phyloP scores from a whole-genome alignment of 108 stramenopile genomes.

The Nannochloropsis oceanica region DNA sequence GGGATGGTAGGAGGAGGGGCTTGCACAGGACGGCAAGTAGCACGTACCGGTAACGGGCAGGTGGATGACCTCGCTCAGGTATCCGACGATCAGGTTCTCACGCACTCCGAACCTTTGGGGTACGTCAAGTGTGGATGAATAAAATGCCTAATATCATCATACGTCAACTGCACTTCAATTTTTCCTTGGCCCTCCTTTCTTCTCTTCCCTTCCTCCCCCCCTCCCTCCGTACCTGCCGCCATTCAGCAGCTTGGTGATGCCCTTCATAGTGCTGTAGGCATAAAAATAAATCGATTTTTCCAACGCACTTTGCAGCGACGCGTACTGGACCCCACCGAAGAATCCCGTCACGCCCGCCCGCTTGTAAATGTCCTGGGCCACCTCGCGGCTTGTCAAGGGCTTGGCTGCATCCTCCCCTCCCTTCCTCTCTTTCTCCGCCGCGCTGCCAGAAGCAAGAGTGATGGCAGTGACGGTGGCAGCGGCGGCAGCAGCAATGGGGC shows the following conservation, averaged over 20 bases:
- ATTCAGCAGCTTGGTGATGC: conserved; percentile 17
- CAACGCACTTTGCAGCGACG: conserved; percentile 21
- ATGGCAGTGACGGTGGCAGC: neutral
- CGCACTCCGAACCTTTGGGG: conserved; percentile 25
- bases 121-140: no score
- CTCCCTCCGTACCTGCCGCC: neutral
- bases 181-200: neutral
- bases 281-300: conserved; percentile 81
- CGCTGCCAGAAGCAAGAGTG: neutral
- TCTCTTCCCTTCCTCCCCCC: conserved; percentile 11
- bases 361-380: neutral
- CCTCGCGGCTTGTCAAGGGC: neutral
- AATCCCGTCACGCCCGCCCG: neutral
- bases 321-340: conserved; percentile 6
- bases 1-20: neutral
- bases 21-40: neutral
- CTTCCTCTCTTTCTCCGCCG: neutral
- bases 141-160: no score
- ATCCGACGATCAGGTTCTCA: conserved; percentile 44
- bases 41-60: conserved; percentile 50
- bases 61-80: conserved; percentile 64
- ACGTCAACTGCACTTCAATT: no score
- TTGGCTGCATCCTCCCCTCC: neutral
- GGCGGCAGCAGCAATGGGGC: neutral
- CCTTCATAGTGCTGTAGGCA: conserved; percentile 60